Evolutionary conservation across 192 early-diverging fungal genomes (phyloP), one percentile per base, ranked within the genome.

Genomic region (Rhizophlyctis rosea): DNA sequence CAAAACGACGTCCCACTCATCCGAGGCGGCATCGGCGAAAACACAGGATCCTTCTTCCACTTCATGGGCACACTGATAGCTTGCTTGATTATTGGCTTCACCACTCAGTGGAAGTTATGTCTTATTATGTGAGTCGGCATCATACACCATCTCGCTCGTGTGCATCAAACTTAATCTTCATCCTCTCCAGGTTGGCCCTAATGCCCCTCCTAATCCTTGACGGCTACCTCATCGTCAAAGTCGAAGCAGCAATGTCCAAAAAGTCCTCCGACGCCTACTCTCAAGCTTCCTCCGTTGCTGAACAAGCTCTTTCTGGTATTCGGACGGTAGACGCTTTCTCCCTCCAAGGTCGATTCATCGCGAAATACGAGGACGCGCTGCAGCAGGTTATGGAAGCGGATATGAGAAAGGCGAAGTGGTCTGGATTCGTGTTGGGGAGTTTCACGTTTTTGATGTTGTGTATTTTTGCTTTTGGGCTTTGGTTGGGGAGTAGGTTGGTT

Each of bases 201-300:
- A 93, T 39, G 87, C 93, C 14, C 71, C 75, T 27, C 87, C 93
- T 61, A 74, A 57, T 97, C 54, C 82, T 84, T 30, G 71, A 76
- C 34, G 77, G 94, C 32, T 79, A 63, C 64, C 75, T 93, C 23
- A 80, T 65, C n/a, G 85, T 93, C 49, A 56, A 75, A 50, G 81
- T 90, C 2, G 90, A 94, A 18, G 76, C 87, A 62, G 86, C 81
- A 11, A 86, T 93, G 21, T 92, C 90, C 23, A 76, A 90, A 90
- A 61, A 81, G 81, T n/a, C n/a, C n/a, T n/a, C n/a, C n/a, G 47
- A 51, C 27, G 65, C 65, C 11, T 63, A 31, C 30, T 56, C 47
- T 28, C 11, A 51, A 34, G 65, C 65, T 32, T 55, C 65, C 27
- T 36, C 47, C 23, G 30, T 63, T 16, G 27, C 61, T 18, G 61